These are phyloP conservation scores for Capsaspora owczarzaki DNA, from an alignment of 78 protist genomes.

Conservation along the genomic window DNA sequence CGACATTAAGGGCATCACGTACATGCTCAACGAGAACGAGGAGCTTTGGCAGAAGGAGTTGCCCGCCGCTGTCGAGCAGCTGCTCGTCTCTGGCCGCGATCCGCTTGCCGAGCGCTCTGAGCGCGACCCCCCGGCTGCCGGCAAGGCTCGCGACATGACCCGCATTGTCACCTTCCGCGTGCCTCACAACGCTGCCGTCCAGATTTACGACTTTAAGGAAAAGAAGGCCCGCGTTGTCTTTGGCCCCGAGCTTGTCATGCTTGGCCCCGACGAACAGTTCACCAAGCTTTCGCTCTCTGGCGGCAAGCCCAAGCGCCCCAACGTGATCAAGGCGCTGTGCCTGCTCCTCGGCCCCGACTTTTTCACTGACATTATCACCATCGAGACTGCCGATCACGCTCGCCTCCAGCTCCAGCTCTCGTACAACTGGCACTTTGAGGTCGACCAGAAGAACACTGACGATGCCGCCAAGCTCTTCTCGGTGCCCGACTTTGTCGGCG, in stretches of 20 bases:
- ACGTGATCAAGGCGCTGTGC: conserved; percentile 62
- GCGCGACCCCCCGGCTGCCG: background rate
- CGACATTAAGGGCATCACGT: conserved; percentile 52
- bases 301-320: conserved; percentile 86
- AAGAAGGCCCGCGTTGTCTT: conserved; percentile 74
- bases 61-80: conserved; percentile 73
- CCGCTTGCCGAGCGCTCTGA: conserved; percentile 18
- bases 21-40: conserved; percentile 79
- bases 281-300: conserved; percentile 78
- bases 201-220: conserved; percentile 75
- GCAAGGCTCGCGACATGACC: conserved; percentile 36
- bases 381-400: conserved; percentile 88
- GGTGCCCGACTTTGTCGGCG: conserved; percentile 90
- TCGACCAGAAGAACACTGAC: conserved; percentile 29
- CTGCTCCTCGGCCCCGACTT: conserved; percentile 89
- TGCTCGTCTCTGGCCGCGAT: conserved; percentile 29
- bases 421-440: conserved; percentile 78
- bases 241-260: conserved; percentile 88
- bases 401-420: conserved; percentile 71
- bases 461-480: conserved; percentile 64
- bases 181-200: conserved; percentile 86
- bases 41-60: conserved; percentile 78
- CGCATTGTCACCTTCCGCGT: conserved; percentile 57
- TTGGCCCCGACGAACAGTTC: conserved; percentile 85
- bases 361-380: conserved; percentile 77